phyloP scores from a whole-genome alignment of 1,139 yeast species.

The Debaryomyces udenii region DNA sequence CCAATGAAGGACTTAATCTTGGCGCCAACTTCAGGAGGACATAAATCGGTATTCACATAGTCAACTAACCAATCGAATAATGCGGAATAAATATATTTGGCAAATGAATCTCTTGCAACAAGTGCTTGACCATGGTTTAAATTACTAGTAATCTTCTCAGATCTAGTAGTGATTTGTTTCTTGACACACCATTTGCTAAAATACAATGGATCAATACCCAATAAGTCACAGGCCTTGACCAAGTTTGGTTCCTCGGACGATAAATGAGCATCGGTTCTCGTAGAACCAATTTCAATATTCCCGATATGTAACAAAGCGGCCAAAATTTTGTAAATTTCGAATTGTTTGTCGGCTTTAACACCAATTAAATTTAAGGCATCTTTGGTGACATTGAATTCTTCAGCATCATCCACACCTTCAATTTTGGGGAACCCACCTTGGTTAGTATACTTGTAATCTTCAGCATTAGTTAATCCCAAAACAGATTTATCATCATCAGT shows the following conservation, averaged over 20 bases:
- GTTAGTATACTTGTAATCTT: slow-evolving; percentile 78
- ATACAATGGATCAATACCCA: slow-evolving; percentile 73
- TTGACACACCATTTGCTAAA: slow-evolving; percentile 94
- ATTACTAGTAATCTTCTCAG: slow-evolving; percentile 87
- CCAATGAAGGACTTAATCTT: slow-evolving; percentile 81
- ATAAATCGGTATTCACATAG: slow-evolving; percentile 77
- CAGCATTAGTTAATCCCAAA: slow-evolving; percentile 64
- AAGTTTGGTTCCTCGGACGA: slow-evolving; percentile 86
- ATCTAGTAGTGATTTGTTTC: slow-evolving; percentile 90
- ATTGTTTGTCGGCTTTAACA: slow-evolving; percentile 59
- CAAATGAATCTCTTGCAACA: slow-evolving; percentile 94
- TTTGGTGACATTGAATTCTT: slow-evolving; percentile 73
- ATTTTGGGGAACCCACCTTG: slow-evolving; percentile 85
- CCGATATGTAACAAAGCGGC: slow-evolving; percentile 94
- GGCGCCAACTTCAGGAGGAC: slow-evolving; percentile 68
- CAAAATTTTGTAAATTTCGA: slow-evolving; percentile 71
- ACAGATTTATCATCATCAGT: slow-evolving; percentile 57
- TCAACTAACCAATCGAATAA: slow-evolving; percentile 94
- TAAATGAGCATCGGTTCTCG: slow-evolving; percentile 82
- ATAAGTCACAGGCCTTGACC: slow-evolving; percentile 78
- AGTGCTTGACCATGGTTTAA: slow-evolving; percentile 82
- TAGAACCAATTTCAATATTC: slow-evolving; percentile 84
- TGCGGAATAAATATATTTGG: slow-evolving; percentile 90
- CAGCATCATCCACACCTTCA: slow-evolving; percentile 78
- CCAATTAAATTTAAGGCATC: slow-evolving; percentile 84